Base-by-base conservation (phyloP, 768 basidiomycete species). In the Mrakia frigida region DNA sequence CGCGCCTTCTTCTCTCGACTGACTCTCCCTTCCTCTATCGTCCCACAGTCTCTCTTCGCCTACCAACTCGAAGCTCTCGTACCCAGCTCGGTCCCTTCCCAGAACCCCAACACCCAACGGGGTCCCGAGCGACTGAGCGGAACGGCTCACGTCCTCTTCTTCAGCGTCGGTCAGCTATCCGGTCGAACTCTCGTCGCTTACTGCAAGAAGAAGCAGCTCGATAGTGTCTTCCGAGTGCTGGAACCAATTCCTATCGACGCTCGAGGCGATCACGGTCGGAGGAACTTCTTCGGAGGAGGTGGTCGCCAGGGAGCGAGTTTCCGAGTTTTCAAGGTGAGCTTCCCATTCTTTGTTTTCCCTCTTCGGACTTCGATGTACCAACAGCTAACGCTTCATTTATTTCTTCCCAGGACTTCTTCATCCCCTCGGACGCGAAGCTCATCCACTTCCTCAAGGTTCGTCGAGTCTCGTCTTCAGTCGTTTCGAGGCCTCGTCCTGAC, bases 31-130 rank as follows among this genome's bases (percentile, higher is more conserved):
- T 23, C n/a, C 21, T 67, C 25, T 63, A 56, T 28, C 28, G 72
- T 7, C 79, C 93, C 90, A 2, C 39, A 68, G 65, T 90, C 90
- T 0, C 85, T 98, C 2, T 93, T 97, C 77, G 95, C 96, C 1
- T 94, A 95, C 80, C 93, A 94, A 79, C 94, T 98, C 69, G 96
- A 99, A 83, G 94, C 95, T 0, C 87, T 99, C 43, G 94, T 98
- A 10, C 96, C 96, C 0, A 92, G 94, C 3, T 89, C 90, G 0
- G 35, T 41, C 37, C 65, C 37, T 10, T 41, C 65, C 25, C 65
- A 68, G 23, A 68, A 68, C 65, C 65, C 65, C 5, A 89, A 56
- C 39, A 59, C 74, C 1, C 39, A 88, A 90, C 80, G 87, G 88
- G 6, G 88, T 88, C 0, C 90, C 92, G 80, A 90, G 90, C 1